These are phyloP conservation scores for Trichoderma sp. DNA, from an alignment of 2,329 filamentous ascomycete genomes.

Conservation along the genomic window DNA sequence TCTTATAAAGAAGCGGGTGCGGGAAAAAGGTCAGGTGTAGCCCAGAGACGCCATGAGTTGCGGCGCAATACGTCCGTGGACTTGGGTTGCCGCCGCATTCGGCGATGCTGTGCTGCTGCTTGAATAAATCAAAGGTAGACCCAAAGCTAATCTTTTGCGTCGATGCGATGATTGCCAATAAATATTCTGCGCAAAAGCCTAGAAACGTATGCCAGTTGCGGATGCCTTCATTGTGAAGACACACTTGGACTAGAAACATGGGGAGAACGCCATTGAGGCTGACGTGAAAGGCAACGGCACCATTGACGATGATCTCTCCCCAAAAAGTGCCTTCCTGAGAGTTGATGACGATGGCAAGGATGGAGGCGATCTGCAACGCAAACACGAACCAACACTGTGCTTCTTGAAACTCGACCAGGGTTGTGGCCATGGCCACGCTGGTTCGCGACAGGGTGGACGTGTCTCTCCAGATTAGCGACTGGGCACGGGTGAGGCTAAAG, in stretches of 20 bases:
- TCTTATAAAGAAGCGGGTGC: constrained; percentile 38
- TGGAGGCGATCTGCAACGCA: constrained; percentile 39
- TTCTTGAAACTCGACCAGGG: constrained; percentile 41
- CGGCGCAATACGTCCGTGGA: constrained; percentile 38
- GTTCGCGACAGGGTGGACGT: constrained; percentile 37
- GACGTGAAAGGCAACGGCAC: constrained; percentile 37
- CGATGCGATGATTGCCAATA: constrained; percentile 38
- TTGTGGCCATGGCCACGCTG: constrained; percentile 39
- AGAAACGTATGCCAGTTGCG: constrained; percentile 41
- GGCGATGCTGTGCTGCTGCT: constrained; percentile 30
- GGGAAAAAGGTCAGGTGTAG: constrained; percentile 37
- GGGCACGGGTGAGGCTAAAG: constrained; percentile 34
- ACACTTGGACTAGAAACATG: constrained; percentile 39
- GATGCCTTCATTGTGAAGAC: constrained; percentile 39
- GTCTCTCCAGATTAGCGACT: constrained; percentile 38
- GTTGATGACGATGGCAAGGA: constrained; percentile 41
- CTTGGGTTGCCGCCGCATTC: constrained; percentile 38
- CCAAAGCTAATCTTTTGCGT: constrained; percentile 36
- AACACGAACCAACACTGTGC: constrained; percentile 41
- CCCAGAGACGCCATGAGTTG: constrained; percentile 34
- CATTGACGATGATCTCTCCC: constrained; percentile 40
- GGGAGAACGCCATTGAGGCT: constrained; percentile 38
- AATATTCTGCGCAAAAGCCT: constrained; percentile 39
- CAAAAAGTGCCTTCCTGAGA: constrained; percentile 40
- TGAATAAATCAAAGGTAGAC: constrained; percentile 35